Evolutionary conservation across 768 basidiomycete genomes (phyloP), one percentile per base, ranked within the genome.

Genomic region (Pleurotus salmoneostramineus): DNA sequence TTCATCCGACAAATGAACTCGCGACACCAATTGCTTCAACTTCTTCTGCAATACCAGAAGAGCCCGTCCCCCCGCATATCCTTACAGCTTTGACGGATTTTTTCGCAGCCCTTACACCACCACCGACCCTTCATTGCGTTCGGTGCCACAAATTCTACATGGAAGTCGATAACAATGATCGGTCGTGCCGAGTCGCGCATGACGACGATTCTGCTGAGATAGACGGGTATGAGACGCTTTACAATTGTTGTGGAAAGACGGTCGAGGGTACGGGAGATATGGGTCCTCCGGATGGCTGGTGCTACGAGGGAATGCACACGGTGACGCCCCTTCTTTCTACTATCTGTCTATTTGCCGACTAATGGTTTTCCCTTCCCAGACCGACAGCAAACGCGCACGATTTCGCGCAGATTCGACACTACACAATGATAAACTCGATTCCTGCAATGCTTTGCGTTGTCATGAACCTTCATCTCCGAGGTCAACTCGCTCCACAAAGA

Each of bases 201-300:
- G 90, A 92, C 63, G 90, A 93, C 66, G 90, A 92, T 37, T 90
- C 88, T 62, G 85, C 90, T 0, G 74, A 85, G 56, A 88, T 92
- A 2, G 86, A 87, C 65, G 67, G 72, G 50, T 80, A 78, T 58
- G 77, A 82, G 71, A 78, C 90, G 0, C 72, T 85, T 1, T 93
- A 83, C 81, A 83, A 80, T 2, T 93, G 91, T 71, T 93, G 90
- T 68, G 87, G 82, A 6, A 76, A 79, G 64, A 85, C 81, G 0
- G 85, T 84, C 5, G 85, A 89, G 27, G 90, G 90, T 0, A 84
- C 87, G 61, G 90, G 91, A 1, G 87, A 89, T 60, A 87, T 87
- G 73, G 90, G 90, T 0, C 90, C 91, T 1, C 91, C 90, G 1
- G 88, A 91, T 66, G 91, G 90, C 1, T 93, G 89, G 89, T 93